Evolutionary conservation across 2,329 filamentous ascomycete genomes (phyloP), one percentile per base, ranked within the genome.

Genomic region (Corinectria fuckeliana): DNA sequence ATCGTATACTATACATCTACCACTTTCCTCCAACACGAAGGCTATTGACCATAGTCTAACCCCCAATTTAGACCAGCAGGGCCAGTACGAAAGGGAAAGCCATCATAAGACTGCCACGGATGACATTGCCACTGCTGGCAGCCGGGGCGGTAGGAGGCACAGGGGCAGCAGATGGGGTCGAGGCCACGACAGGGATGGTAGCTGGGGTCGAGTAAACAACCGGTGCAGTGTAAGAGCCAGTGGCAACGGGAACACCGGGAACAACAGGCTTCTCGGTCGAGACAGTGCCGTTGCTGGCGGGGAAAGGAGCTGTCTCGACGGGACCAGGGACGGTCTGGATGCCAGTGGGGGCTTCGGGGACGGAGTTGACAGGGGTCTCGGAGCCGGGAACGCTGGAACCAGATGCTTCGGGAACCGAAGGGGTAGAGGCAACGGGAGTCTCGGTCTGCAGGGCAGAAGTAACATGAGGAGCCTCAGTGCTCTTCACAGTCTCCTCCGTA

Each of bases 251-350:
- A 18, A 23, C 50, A 16, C 56, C 61, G 5, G 63, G 61, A 30
- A 55, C 48, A 30, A 55, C 48, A 2, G 48, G 45, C 28, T 32
- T 32, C 23, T 16, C 44, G 14, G 26, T 60, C 1, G 64, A 30
- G 26, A 66, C 26, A 8, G 64, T 66, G 38, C 64, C 61, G 44
- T 66, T 66, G 36, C 36, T 51, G 5, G 51, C 45, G 14, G 64
- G 64, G 58, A 56, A 66, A 16, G 61, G 61, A 6, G n/a, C 36
- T 3, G 53, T 42, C 39, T 63, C 20, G 9, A 30, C 54, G 5
- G 64, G 42, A 56, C 48, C 53, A 10, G 49, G 39, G 34, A 57
- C 39, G 14, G 34, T 54, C 44, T 48, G 28, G 28, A 44, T 36
- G n/a, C 59, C 51, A 23, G 47, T 41, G 14, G 60, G 41, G 23